phyloP scores from a whole-genome alignment of 1,284 basidiomycete genomes.

The Vanrija pseudolonga region DNA sequence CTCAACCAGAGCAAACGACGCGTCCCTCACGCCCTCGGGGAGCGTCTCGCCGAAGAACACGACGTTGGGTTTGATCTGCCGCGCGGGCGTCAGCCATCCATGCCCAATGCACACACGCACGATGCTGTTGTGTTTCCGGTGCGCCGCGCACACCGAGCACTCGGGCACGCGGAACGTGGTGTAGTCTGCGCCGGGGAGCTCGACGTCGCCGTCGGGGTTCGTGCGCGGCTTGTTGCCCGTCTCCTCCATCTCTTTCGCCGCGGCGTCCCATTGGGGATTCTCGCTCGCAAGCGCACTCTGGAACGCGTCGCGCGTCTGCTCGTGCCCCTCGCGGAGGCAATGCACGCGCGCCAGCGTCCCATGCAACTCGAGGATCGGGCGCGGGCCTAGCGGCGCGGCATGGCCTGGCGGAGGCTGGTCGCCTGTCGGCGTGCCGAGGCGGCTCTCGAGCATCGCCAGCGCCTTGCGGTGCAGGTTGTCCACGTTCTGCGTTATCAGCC shows the following conservation, averaged over 20 bases:
- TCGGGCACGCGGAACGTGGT: constrained; percentile 72
- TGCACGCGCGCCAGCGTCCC: constrained; percentile 79
- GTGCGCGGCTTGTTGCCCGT: constrained; percentile 66
- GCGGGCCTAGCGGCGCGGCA: constrained; percentile 16
- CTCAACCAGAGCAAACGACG: constrained; percentile 66
- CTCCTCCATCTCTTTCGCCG: constrained; percentile 63
- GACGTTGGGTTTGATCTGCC: constrained; percentile 68
- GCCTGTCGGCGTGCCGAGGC: background rate
- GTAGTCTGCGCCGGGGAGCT: constrained; percentile 71
- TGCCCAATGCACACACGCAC: background rate
- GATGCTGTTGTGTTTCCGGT: constrained; percentile 29
- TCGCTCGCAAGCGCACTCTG: constrained; percentile 66
- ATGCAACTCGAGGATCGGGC: constrained; percentile 72
- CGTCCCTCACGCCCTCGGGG: constrained; percentile 58
- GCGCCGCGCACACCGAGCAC: constrained; percentile 62
- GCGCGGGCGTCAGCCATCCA: background rate
- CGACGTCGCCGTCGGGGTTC: constrained; percentile 91
- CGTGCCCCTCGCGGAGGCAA: constrained; percentile 65
- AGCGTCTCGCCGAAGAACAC: constrained; percentile 86
- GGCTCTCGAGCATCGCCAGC: constrained; percentile 47
- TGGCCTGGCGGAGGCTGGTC: constrained; percentile 40
- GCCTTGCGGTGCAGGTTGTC: constrained; percentile 83
- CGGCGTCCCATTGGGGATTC: constrained; percentile 77
- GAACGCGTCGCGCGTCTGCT: constrained; percentile 63
- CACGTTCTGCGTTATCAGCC: constrained; percentile 83